Conservation (phyloP, 371 early-diverging fungal species). For the Haplosporangium sp. region DNA sequence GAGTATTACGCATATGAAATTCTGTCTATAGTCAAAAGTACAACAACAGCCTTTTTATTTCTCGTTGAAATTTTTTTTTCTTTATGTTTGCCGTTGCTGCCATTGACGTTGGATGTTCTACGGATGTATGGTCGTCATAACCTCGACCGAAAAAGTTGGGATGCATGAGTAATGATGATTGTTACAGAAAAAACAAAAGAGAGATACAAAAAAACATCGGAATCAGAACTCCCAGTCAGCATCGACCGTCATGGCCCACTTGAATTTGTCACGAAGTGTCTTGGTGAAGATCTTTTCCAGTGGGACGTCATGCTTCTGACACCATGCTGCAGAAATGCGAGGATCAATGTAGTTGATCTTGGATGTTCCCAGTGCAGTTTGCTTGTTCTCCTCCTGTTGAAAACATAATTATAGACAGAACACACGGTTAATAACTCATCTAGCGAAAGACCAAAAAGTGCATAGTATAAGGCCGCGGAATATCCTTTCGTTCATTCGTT, state of each 20-base stretch:
- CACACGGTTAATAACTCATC: not conserved
- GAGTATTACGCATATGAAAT: too few species aligned
- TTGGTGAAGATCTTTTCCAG: slow-evolving; percentile 93
- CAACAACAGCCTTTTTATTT: too few species aligned
- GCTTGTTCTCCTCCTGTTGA: slow-evolving; percentile 93
- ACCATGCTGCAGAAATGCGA: slow-evolving; percentile 95
- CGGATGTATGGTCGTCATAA: too few species aligned
- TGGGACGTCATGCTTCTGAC: slow-evolving; percentile 87
- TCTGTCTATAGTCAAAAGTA: too few species aligned
- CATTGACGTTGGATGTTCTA: too few species aligned
- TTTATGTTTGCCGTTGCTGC: too few species aligned
- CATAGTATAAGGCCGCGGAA: not conserved
- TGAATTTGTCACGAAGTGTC: slow-evolving; percentile 93
- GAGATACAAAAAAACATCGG: not conserved
- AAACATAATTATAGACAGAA: not conserved
- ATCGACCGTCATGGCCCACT: slow-evolving; percentile 92
- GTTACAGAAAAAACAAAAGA: not conserved
- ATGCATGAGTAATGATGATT: not conserved
- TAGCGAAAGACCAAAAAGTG: not conserved
- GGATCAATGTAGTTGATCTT: slow-evolving; percentile 99
- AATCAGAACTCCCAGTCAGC: slow-evolving; percentile 68
- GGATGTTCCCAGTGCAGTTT: slow-evolving; percentile 96
- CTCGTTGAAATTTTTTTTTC: too few species aligned
- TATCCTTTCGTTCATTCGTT: not conserved
- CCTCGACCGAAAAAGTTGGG: too few species aligned